Evolutionary conservation across 1,284 basidiomycete species (phyloP), one percentile per base, ranked within the genome.

Genomic region (Boletus semigastroideus): DNA sequence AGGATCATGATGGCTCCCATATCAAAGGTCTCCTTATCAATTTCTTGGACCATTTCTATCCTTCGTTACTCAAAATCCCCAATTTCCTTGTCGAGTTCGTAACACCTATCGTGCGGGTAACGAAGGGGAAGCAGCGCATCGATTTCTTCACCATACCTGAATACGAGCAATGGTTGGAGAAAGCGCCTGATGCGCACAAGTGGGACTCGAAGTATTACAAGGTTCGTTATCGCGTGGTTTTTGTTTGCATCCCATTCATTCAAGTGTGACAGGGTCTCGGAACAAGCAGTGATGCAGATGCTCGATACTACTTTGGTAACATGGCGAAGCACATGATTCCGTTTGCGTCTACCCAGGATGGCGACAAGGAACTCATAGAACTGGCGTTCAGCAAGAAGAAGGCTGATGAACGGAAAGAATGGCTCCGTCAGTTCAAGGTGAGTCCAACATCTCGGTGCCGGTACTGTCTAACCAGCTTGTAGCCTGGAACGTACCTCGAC

Each of bases 381-480:
- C 86, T 99, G 57, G 97, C 97, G 0, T 99, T 99, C 79, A 98
- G 93, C 78, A 99, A 99, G 83, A 99, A 98, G 79, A 98, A 97
- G 70, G 93, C 95, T 0, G 97, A 99, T 59, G 94, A 99, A 19
- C 90, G 97, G 45, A 99, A 99, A 70, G 97, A 99, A 59, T 99
- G 97, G 97, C 77, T 99, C 12, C 81, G 96, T 25, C 87, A 94
- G 60, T 97, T 95, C 76, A 93, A 83, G 76, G 92, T 88, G 57
- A 51, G 73, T 63, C 16, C n/a, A 31, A 41, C 25, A 27, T 28
- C 12, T 5, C n/a, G 13, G 28, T 41, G 12, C 28, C 9, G 3
- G 30, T 11, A n/a, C 20, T 42, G 28, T 44, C 49, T 53, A 52
- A 61, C 52, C 43, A 51, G 22, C n/a, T 27, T 53, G 9, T 59